Base-by-base conservation (phyloP, 805 yeast genomes). In the Isabelozyma gotoi region DNA sequence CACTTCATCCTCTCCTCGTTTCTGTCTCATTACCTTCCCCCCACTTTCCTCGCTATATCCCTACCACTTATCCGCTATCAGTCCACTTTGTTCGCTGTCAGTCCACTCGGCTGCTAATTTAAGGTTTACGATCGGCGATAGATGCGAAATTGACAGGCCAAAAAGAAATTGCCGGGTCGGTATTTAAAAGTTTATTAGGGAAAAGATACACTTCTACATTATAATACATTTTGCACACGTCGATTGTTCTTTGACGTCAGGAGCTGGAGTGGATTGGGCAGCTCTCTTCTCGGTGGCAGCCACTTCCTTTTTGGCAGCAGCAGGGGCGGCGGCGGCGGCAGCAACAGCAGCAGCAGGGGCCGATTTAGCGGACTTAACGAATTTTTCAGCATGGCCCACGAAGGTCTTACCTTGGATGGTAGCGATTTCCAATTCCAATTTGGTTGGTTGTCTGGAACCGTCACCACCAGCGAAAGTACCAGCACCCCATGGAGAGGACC, bases 401-500 rank as follows among this genome's bases (percentile, higher is more conserved):
- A 88, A 88, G 33, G 73, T 60, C 47, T 69, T 62, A 60, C 96
- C 96, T 71, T 88, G 96, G 46, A 67, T 68, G 38, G 60, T 58
- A 19, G 89, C 92, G 46, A 87, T 62, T 53, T 76, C 74, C 60
- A 76, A 67, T 65, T 88, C 96, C 45, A 84, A 68, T 15, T 69
- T 75, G 35, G 82, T 55, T 27, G 89, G 85, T 54, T 72, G 69
- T 71, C 95, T 81, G 6, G 86, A 77, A 40, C 95, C 96, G 59
- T 85, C 92, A 40, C 76, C 72, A 39, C 81, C 87, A 21, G 96
- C 90, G 56, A 76, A 72, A 32, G 87, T 69, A 53, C 96, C 96
- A 27, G 96, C 85, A 62, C 96, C 96, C 89, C 90, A 88, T 37
- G 96, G 80, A 17, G 90, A 78, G 43, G 86, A 87, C 51, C 96